These are phyloP conservation scores for Pseudohyphozyma bogoriensis DNA, from an alignment of 768 basidiomycete genomes.

Conservation along the genomic window DNA sequence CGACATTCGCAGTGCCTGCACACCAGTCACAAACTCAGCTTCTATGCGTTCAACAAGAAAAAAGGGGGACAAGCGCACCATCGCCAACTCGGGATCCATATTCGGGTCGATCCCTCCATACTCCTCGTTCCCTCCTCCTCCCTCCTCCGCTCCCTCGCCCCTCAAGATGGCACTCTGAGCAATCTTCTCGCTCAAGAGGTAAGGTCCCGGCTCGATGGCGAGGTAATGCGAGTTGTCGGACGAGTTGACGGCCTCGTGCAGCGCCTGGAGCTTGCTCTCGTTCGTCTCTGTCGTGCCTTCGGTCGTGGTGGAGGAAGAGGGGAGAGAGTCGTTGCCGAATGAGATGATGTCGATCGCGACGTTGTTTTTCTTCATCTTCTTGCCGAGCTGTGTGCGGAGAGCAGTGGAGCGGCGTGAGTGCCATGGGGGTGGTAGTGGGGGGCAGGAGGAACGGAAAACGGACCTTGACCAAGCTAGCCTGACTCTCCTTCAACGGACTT, in stretches of 20 bases:
- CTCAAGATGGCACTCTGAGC: conserved; percentile 71
- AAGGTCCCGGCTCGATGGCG: conserved; percentile 60
- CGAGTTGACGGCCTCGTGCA: conserved; percentile 71
- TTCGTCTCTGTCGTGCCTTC: conserved; percentile 43
- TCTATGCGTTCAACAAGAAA: not conserved
- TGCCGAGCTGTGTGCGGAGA: conserved; percentile 81
- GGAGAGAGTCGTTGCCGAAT: conserved; percentile 57
- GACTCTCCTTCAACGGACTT: conserved; percentile 70
- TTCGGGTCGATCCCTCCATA: conserved; percentile 91
- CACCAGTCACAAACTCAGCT: not conserved
- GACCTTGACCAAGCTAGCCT: conserved; percentile 45
- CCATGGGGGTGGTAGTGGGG: not conserved
- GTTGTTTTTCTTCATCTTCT: conserved; percentile 98
- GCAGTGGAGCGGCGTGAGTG: conserved; percentile 41
- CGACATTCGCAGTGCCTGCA: conserved; percentile 87
- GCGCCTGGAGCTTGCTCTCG: conserved; percentile 58
- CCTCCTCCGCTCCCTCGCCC: conserved; percentile 43
- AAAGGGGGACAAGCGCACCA: conserved; percentile 53
- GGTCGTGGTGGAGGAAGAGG: conserved; percentile 55
- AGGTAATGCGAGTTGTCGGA: conserved; percentile 84
- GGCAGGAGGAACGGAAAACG: not conserved
- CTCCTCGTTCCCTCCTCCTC: conserved; percentile 49
- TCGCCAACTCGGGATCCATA: conserved; percentile 90
- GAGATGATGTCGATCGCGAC: conserved; percentile 84
- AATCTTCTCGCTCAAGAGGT: conserved; percentile 65